phyloP scores from a whole-genome alignment of 1,139 yeast species.

The Protomyces lactucae-debilis region DNA sequence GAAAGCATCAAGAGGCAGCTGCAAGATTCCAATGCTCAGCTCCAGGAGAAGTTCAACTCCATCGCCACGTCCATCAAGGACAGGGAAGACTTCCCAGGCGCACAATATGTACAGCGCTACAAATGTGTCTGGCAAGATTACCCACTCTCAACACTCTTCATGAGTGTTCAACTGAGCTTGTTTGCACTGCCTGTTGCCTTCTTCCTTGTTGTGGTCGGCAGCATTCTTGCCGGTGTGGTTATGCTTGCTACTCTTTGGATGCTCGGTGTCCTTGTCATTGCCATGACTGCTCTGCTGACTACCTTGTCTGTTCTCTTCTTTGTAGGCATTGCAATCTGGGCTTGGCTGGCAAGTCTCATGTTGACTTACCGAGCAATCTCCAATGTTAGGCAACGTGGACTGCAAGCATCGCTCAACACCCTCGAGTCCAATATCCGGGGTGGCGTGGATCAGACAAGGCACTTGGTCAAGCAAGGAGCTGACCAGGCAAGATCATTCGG shows the following conservation, averaged over 20 bases:
- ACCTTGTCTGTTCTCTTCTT: not conserved
- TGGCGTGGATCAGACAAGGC: not conserved
- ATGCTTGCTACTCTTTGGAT: not conserved
- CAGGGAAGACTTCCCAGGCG: not conserved
- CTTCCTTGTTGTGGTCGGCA: not conserved
- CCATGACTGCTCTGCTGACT: not conserved
- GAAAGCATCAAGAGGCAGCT: not conserved
- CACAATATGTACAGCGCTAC: not conserved
- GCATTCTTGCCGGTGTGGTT: not conserved
- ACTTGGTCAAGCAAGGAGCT: not conserved
- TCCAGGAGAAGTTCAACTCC: not conserved
- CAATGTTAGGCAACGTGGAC: not conserved
- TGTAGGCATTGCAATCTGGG: not conserved
- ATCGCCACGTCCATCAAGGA: not conserved
- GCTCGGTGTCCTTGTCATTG: not conserved
- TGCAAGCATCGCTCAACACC: not conserved
- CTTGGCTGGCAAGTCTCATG: not conserved
- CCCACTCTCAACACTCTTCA: not conserved
- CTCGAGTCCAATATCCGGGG: not conserved
- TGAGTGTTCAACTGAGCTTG: not conserved
- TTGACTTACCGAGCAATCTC: not conserved
- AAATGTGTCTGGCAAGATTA: not conserved
- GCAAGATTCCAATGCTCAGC: not conserved
- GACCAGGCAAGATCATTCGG: too few relatives aligned
- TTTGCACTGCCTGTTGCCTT: not conserved